phyloP scores from a whole-genome alignment of 306 rosid species.

The Cucumis sativus region Cucumber_9930_V3 NC_026657.2:39235501-39236000 shows the following conservation, averaged over 20 bases:
- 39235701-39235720: background rate
- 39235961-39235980: background rate
- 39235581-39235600: slow-evolving; percentile 80
- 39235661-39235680: background rate
- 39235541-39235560: slow-evolving; percentile 57
- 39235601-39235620: slow-evolving; percentile 96
- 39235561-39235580: slow-evolving; percentile 74
- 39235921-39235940: background rate
- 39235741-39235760: background rate
- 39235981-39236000: background rate
- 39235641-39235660: slow-evolving; percentile 52
- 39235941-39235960: background rate
- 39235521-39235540: slow-evolving; percentile 83
- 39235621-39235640: slow-evolving; percentile 69
- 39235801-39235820: background rate
- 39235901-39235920: background rate
- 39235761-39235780: background rate
- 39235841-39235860: background rate
- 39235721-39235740: background rate
- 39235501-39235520: slow-evolving; percentile 92
- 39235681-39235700: background rate
- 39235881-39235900: background rate
- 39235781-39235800: background rate
- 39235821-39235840: background rate
- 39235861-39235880: background rate